Conservation (phyloP, 2,329 filamentous ascomycete genomes). For the Talaromyces sp. region DNA sequence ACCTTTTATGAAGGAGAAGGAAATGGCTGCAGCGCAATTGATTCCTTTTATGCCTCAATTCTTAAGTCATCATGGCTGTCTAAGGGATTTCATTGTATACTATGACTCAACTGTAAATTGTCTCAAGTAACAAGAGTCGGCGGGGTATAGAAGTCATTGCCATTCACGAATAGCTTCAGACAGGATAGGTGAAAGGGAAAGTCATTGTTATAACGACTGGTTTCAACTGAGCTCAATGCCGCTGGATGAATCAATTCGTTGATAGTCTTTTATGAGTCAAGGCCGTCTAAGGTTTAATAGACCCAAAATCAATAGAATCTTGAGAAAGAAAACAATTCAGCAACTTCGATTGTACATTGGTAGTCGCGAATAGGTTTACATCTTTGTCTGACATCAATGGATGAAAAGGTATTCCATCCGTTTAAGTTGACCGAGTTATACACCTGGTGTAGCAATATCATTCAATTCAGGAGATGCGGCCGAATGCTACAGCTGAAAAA, state of each 20-base stretch:
- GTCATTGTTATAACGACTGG: not conserved
- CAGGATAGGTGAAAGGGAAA: not conserved
- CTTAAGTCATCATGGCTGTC: not conserved
- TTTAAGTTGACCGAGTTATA: not conserved
- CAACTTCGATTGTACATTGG: too few relatives aligned
- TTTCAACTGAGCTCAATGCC: not conserved
- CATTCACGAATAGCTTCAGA: not conserved
- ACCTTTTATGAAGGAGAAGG: not conserved
- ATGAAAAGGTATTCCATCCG: not conserved
- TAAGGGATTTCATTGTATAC: not conserved
- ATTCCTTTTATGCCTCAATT: not conserved
- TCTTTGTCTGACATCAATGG: not conserved
- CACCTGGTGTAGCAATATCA: not conserved
- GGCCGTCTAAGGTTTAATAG: not conserved
- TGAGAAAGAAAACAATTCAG: not conserved
- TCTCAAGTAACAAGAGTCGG: not conserved
- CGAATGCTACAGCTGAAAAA: not conserved
- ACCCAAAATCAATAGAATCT: too few relatives aligned
- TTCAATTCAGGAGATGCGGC: not conserved
- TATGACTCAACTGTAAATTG: not conserved
- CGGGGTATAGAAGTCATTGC: not conserved
- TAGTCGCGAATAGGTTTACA: not conserved
- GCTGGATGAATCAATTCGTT: not conserved
- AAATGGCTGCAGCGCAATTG: not conserved
- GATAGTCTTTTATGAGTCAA: not conserved